phyloP scores from a whole-genome alignment of 495 filamentous ascomycete genomes.

The Penicillium cosmopolitanum region DNA sequence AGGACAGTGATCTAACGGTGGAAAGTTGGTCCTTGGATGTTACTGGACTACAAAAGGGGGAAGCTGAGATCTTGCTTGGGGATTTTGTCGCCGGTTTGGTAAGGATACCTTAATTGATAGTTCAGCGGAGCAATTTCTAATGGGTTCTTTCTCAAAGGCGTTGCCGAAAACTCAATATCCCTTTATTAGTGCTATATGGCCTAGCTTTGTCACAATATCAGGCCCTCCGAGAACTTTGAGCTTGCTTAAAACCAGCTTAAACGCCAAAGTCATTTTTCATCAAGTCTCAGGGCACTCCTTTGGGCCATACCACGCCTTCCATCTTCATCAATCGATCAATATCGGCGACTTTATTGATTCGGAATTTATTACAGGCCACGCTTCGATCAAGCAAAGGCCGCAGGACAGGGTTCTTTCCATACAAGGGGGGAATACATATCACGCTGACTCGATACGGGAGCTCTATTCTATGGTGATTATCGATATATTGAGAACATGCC shows the following conservation, averaged over 20 bases:
- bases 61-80: neutral
- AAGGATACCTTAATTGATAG: neutral
- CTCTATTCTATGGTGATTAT: neutral
- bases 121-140: neutral
- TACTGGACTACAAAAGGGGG: neutral
- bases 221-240: neutral
- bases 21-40: neutral
- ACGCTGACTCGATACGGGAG: neutral
- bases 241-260: neutral
- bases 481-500: slow-evolving; percentile 1
- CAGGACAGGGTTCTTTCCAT: neutral
- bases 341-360: neutral
- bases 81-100: neutral
- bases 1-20: neutral
- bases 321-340: neutral
- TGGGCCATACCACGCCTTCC: slow-evolving; percentile 5
- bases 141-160: neutral
- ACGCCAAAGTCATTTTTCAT: neutral
- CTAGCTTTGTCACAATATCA: neutral
- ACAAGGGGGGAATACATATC: neutral
- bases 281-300: neutral
- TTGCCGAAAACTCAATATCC: neutral
- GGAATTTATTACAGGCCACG: neutral
- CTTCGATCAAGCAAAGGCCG: neutral
- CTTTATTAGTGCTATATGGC: neutral